Conservation (phyloP, 306 rosid genomes). For the Fragaria iinumae region DNA sequence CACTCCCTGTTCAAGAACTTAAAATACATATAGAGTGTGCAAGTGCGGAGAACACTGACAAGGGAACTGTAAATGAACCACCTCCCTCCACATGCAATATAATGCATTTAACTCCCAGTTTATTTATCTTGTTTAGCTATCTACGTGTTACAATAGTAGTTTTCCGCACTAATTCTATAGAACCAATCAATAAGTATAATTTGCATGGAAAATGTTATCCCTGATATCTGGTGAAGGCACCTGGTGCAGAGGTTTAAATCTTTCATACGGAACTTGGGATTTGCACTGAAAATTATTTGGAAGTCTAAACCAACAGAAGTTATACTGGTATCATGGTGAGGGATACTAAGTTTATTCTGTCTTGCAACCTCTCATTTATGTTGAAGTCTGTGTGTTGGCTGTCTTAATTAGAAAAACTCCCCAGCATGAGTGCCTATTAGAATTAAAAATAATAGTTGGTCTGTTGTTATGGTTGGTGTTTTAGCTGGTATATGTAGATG, state of each 20-base stretch:
- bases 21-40: not conserved
- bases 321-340: not conserved
- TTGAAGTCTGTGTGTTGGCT: not conserved
- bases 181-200: not conserved
- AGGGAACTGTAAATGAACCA: not conserved
- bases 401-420: not conserved
- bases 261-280: not conserved
- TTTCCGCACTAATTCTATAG: not conserved
- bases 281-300: not conserved
- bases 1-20: not conserved
- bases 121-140: not conserved
- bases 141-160: not conserved
- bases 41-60: not conserved
- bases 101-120: not conserved
- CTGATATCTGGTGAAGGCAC: not conserved
- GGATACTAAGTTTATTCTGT: not conserved
- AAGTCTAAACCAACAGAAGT: not conserved
- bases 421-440: not conserved
- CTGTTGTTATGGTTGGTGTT: not conserved
- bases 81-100: not conserved
- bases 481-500: not conserved
- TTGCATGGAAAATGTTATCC: not conserved
- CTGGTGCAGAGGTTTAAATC: not conserved
- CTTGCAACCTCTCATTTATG: not conserved
- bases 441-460: not conserved